These are phyloP conservation scores for Floccularia luteovirens DNA, from an alignment of 768 basidiomycete genomes.

Conservation along the genomic window DNA sequence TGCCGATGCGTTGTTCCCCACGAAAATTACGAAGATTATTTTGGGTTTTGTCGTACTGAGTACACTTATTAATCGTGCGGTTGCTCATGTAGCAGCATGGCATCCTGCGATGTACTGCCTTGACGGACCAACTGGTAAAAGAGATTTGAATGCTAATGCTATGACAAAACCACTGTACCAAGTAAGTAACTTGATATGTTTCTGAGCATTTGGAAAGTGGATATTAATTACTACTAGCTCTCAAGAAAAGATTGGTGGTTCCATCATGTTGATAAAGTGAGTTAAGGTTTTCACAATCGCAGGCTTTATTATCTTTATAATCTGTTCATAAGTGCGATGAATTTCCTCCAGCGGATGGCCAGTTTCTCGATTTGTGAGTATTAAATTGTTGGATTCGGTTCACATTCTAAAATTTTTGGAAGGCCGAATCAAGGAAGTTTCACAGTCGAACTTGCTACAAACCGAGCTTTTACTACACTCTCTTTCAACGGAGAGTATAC, in stretches of 20 bases:
- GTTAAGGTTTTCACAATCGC: too few species aligned
- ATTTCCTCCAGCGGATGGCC: constrained; percentile 33
- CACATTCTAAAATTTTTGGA: not conserved
- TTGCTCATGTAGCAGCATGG: constrained; percentile 20
- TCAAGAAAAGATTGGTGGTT: constrained; percentile 32
- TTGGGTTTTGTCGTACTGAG: too few species aligned
- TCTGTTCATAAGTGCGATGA: constrained; percentile 27
- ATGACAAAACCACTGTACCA: constrained; percentile 25
- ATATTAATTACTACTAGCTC: constrained; percentile 13
- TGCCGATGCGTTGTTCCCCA: too few species aligned
- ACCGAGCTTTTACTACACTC: not conserved
- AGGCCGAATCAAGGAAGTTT: constrained; percentile 33
- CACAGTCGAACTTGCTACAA: constrained; percentile 10
- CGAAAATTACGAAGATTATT: too few species aligned
- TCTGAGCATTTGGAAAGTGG: not conserved
- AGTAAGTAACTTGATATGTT: constrained; percentile 10
- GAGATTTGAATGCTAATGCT: constrained; percentile 20
- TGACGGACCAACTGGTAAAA: constrained; percentile 21
- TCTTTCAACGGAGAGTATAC: not conserved
- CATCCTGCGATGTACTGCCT: constrained; percentile 28
- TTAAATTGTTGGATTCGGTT: not conserved
- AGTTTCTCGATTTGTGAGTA: constrained; percentile 35
- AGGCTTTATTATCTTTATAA: not conserved
- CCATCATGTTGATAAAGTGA: constrained; percentile 27
- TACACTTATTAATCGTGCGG: too few species aligned